Evolutionary conservation across 768 basidiomycete species (phyloP).

Genomic region (Pisolithus orientalis): DNA sequence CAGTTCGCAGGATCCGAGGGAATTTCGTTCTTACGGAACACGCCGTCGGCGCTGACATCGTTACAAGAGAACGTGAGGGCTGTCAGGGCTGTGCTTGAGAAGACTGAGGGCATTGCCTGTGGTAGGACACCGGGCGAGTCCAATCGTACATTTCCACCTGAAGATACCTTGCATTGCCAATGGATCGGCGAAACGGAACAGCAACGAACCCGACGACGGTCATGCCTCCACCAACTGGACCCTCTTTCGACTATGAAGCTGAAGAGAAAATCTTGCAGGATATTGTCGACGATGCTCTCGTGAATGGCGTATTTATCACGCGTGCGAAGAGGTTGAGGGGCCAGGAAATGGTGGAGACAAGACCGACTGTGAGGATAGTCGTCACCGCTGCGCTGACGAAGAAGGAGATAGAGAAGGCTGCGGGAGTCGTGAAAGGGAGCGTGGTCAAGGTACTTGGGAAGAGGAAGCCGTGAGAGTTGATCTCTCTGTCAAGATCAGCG

Average conservation of each 20-base stretch:
- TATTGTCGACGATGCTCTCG: constrained; percentile 80
- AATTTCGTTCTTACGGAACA: constrained; percentile 69
- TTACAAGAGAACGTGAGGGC: constrained; percentile 79
- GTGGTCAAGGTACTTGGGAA: constrained; percentile 67
- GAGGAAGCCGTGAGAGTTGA: constrained; percentile 23
- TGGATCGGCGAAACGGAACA: neutral
- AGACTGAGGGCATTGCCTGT: constrained; percentile 74
- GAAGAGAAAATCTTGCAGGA: constrained; percentile 88
- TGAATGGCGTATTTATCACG: constrained; percentile 81
- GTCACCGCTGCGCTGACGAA: constrained; percentile 70
- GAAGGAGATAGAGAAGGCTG: constrained; percentile 92
- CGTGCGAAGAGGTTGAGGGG: constrained; percentile 74
- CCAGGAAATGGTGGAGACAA: constrained; percentile 77
- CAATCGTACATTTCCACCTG: constrained; percentile 81
- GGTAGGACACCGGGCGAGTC: constrained; percentile 80
- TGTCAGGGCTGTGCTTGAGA: constrained; percentile 77
- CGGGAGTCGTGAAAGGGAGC: constrained; percentile 63
- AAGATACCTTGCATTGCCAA: constrained; percentile 8
- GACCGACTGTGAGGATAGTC: constrained; percentile 83
- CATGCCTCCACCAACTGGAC: constrained; percentile 10
- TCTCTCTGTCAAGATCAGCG: too few relatives aligned
- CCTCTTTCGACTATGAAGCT: constrained; percentile 42
- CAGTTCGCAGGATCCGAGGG: constrained; percentile 84
- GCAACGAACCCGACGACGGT: neutral
- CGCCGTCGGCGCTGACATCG: constrained; percentile 65